Base-by-base conservation (phyloP, 306 rosid genomes). In the Bauhinia variegata region DNA sequence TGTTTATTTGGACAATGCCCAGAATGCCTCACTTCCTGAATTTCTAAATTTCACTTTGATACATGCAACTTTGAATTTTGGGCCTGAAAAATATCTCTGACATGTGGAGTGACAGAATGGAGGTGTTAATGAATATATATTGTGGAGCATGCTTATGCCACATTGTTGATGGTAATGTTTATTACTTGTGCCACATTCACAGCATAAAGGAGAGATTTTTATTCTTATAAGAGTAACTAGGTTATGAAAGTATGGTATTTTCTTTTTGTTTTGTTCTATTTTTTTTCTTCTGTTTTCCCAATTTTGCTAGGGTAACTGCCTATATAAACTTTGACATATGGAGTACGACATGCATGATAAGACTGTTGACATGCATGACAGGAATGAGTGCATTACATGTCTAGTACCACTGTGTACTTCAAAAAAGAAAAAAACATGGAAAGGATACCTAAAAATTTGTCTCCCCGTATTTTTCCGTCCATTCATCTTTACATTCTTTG, bases 21-120 rank as follows among this genome's bases (percentile, higher is more conserved):
- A 34, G 36, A n/a, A 12, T 17, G 37, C 33, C 15, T 41, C 59
- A 61, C 19, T 61, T 75, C 7, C 37, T 61, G 39, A 63, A 33
- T 28, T 17, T 43, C 28, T 23, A 23, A 23, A 23, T 1, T 23
- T n/a, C n/a, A n/a, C n/a, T n/a, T n/a, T n/a, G n/a, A 8, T 36
- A 7, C 42, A 8, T 12, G 33, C 13, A 55, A 15, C 37, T 68
- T 57, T 59, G 47, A 14, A 33, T 15, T 10, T 33, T 54, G 49
- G 10, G 15, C 23, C 34, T 39, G 34, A 12, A 61, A 61, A 28
- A 19, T n/a, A 41, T 61, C 18, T 61, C 31, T 13, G 53, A 23
- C 53, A 7, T 23, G 52, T 12, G 23, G 38, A 41, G 36, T 14
- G 11, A 11, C 18, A 5, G 31, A 61, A 16, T 14, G 16, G 11